These are phyloP conservation scores for Puccinellia tenuiflora DNA, from an alignment of 176 grass and related monocot genomes.

Conservation along the genomic window DNA sequence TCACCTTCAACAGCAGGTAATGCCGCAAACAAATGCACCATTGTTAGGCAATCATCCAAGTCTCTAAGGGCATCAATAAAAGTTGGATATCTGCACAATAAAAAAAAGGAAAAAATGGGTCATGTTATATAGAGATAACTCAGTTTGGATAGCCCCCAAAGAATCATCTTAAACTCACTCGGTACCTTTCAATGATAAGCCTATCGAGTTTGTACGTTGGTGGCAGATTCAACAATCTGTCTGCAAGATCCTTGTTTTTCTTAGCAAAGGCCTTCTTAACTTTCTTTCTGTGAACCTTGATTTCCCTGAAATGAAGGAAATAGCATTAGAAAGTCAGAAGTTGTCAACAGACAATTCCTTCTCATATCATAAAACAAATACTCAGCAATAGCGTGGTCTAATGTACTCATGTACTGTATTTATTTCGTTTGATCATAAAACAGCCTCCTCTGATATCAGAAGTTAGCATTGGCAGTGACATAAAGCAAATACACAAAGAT, in stretches of 20 bases:
- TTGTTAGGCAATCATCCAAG: constrained; percentile 97
- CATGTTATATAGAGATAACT: not conserved
- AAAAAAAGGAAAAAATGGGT: not conserved
- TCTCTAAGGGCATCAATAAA: constrained; percentile 93
- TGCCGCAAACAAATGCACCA: constrained; percentile 94
- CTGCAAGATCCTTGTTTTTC: constrained; percentile 90
- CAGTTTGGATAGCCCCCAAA: not conserved
- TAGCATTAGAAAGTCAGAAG: not conserved
- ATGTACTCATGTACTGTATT: not conserved
- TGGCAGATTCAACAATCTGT: constrained; percentile 64
- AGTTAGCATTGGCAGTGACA: not conserved
- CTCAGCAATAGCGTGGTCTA: not conserved
- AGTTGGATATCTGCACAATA: constrained; percentile 63
- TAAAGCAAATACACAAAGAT: not conserved
- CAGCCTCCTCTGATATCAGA: not conserved
- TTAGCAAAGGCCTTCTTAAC: constrained; percentile 77
- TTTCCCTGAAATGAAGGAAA: constrained; percentile 49
- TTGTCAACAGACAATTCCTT: not conserved
- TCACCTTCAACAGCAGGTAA: constrained; percentile 94
- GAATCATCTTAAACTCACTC: constrained; percentile 2
- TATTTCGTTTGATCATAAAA: not conserved
- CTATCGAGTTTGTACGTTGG: constrained; percentile 88
- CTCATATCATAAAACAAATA: not conserved
- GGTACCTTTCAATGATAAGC: constrained; percentile 83
- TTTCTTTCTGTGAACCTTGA: constrained; percentile 62